A percentile compares a stretch with the other conserved stretches of the same genome.
phyloP scores from a whole-genome alignment of 2,329 filamentous ascomycete species.

The Xylaria sp. region DNA sequence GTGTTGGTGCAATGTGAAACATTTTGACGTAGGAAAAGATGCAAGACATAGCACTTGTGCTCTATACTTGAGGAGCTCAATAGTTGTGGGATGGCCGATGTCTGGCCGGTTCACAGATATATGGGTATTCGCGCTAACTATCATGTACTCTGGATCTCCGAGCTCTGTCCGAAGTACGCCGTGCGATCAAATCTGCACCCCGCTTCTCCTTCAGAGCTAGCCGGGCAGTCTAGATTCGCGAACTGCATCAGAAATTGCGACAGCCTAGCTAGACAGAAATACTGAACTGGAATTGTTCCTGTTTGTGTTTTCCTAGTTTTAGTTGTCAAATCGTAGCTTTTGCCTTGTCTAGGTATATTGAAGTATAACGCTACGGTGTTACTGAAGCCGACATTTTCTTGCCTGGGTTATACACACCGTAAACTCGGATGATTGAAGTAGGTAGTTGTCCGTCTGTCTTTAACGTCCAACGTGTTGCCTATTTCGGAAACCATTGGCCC shows the following conservation, averaged over 20 bases:
- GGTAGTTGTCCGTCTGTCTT: not conserved
- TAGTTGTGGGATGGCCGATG: not conserved
- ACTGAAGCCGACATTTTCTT: not conserved
- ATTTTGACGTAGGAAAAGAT: conserved; percentile 16
- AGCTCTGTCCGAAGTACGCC: not conserved
- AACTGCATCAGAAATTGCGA: not conserved
- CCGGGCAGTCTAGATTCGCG: not conserved
- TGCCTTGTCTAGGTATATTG: not conserved
- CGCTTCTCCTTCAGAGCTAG: conserved; percentile 2
- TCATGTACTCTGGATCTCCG: not conserved
- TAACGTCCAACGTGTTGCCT: conserved; percentile 20
- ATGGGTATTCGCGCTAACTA: not conserved
- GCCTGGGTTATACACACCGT: not conserved
- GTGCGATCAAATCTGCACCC: not conserved
- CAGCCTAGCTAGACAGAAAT: not conserved
- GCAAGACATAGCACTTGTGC: not conserved
- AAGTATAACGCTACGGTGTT: not conserved
- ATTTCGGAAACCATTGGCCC: conserved; percentile 4
- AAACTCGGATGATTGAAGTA: not conserved
- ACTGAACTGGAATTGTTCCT: not conserved
- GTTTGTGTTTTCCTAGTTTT: not conserved
- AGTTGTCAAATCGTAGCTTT: not conserved
- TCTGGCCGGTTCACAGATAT: not conserved
- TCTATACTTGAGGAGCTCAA: not conserved
- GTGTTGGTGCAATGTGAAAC: not conserved